These are phyloP conservation scores for Malus hybrid DNA, from an alignment of 331 rosid genomes.

Conservation along the genomic window DNA sequence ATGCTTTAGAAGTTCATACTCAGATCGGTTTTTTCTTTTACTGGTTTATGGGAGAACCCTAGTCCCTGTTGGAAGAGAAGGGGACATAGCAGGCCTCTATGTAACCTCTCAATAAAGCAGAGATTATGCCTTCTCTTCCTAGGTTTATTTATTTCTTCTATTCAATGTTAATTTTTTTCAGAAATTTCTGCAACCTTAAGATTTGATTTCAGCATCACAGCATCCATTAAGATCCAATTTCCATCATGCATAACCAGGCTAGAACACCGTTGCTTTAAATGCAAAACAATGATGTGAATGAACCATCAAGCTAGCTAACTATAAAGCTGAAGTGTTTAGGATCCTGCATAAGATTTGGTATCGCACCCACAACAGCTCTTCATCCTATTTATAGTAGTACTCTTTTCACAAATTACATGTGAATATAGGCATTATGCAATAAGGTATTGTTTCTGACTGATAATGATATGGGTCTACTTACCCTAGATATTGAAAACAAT, in stretches of 20 bases:
- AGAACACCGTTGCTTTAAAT: not conserved
- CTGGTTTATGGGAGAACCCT: not conserved
- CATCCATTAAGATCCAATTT: not conserved
- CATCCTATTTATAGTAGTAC: not conserved
- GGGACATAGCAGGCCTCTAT: not conserved
- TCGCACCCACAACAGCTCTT: not conserved
- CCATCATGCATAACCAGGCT: not conserved
- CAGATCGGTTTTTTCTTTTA: not conserved
- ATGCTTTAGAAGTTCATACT: not conserved
- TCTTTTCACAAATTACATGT: not conserved
- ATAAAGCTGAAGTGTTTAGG: not conserved
- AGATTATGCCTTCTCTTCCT: not conserved
- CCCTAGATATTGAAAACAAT: not conserved
- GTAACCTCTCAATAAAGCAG: not conserved
- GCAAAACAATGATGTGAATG: not conserved
- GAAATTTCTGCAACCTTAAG: not conserved
- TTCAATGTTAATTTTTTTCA: not conserved
- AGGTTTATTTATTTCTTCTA: not conserved
- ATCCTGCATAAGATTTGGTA: not conserved
- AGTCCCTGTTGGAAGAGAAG: not conserved
- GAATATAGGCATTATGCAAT: not conserved
- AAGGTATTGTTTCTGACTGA: not conserved
- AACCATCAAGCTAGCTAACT: not conserved
- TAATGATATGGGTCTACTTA: not conserved
- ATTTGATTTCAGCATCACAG: not conserved